phyloP scores from a whole-genome alignment of 179 eudicot genomes.

The Silene coronaria region DNA sequence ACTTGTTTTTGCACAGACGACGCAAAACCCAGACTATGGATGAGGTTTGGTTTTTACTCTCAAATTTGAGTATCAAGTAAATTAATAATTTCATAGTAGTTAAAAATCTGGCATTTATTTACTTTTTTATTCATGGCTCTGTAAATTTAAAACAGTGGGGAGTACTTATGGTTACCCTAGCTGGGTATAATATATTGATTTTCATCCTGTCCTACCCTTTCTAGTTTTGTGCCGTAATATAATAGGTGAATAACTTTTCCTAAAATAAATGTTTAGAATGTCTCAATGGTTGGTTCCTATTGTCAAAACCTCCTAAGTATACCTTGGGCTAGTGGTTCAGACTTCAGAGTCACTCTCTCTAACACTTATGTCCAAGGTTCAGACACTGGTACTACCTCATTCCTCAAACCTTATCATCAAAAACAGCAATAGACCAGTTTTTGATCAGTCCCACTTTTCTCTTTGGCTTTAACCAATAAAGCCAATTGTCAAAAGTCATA shows the following conservation, averaged over 20 bases:
- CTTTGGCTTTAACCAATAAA: background rate
- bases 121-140: background rate
- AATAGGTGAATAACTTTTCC: background rate
- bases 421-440: background rate
- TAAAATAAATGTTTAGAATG: background rate
- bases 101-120: background rate
- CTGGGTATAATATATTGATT: background rate
- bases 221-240: background rate
- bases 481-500: background rate
- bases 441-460: background rate
- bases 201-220: background rate
- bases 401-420: background rate
- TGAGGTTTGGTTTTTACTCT: constrained; percentile 47
- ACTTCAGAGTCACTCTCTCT: too few species aligned
- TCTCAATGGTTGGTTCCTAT: background rate
- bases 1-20: constrained; percentile 77
- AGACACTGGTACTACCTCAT: too few species aligned
- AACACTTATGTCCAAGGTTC: too few species aligned
- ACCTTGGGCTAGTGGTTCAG: too few species aligned
- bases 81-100: background rate
- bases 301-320: background rate
- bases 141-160: background rate
- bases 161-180: background rate
- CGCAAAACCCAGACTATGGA: constrained; percentile 81
- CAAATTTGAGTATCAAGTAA: constrained; percentile 6